Base-by-base conservation (phyloP, 176 grass and related monocot genomes). In the Calamus simplicifolius region DNA sequence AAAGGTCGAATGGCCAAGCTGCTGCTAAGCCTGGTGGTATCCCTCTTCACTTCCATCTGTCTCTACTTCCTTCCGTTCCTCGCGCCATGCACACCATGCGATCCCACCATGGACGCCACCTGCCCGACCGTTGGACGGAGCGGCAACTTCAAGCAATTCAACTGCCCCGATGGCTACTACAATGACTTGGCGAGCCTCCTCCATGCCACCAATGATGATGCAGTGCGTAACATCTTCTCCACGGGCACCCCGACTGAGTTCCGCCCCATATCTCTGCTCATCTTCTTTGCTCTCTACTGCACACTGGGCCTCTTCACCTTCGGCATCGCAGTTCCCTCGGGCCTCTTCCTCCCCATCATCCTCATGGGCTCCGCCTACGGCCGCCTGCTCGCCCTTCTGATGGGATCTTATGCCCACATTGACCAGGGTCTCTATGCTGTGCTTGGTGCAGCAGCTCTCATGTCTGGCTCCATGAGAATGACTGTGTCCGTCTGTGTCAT, bases 91-190 rank as follows among this genome's bases (percentile, higher is more conserved):
- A 75, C 73, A 12, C 81, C 84, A 0, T 97, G 92, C 76, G 75
- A 80, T 23, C 72, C 81, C 55, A 77, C 51, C 23, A 0, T 38
- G 2, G 82, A 67, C 1, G 70, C 19, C 0, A 16, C 54, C 18
- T 97, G 87, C 79, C 87, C 92, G 12, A 85, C 69, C 0, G 63
- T 49, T 0, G 87, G 84, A 19, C 51, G 78, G 13, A 79, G 83
- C 27, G 92, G 92, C 29, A 97, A 97, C 66, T 97, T 97, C 87
- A 97, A 97, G 87, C 87, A 88, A 71, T 97, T 97, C 72, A 97
- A 97, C 64, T 97, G 92, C 62, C 92, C 87, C 5, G 15, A 4
- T 0, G 92, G 92, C 0, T 27, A 85, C 30, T 97, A 97, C 73
- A 97, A 97, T 54, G 92, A 97, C 69, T 83, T 97, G 10, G 87